Evolutionary conservation across 2,329 filamentous ascomycete species (phyloP).

Genomic region (Verticillium nonalfalfae): DNA sequence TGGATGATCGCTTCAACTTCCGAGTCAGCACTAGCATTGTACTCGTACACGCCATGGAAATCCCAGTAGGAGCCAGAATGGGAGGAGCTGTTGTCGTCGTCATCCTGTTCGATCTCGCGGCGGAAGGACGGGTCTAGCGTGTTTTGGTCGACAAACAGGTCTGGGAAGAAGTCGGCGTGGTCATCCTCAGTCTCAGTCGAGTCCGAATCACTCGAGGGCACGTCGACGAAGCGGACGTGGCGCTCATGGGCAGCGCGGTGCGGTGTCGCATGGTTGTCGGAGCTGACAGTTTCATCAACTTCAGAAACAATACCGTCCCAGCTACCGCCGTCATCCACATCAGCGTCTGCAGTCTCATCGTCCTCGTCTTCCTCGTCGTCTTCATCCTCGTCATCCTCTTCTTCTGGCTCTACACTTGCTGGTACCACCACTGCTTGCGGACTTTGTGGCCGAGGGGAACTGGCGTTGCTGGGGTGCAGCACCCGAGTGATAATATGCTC

Average conservation of each 20-base stretch:
- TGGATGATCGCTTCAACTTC: slow-evolving; percentile 35
- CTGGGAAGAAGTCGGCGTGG: slow-evolving; percentile 61
- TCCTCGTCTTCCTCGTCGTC: slow-evolving; percentile 29
- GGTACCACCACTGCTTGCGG: not conserved
- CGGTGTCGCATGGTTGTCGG: slow-evolving; percentile 28
- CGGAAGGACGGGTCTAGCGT: slow-evolving; percentile 67
- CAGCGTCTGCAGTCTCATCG: slow-evolving; percentile 27
- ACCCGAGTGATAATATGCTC: slow-evolving; percentile 56
- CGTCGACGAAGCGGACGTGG: slow-evolving; percentile 68
- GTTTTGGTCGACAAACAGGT: slow-evolving; percentile 73
- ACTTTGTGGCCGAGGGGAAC: slow-evolving; percentile 46
- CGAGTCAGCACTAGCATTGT: slow-evolving; percentile 25
- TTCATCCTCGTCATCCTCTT: slow-evolving; percentile 29
- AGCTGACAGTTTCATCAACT: slow-evolving; percentile 34
- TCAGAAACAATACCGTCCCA: slow-evolving; percentile 52
- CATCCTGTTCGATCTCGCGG: slow-evolving; percentile 65
- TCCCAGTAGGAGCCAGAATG: slow-evolving; percentile 60
- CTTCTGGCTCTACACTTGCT: slow-evolving; percentile 29
- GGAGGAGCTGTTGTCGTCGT: slow-evolving; percentile 46
- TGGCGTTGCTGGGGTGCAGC: slow-evolving; percentile 26
- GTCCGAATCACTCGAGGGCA: slow-evolving; percentile 61
- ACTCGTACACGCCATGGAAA: slow-evolving; percentile 40
- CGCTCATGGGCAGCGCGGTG: slow-evolving; percentile 36
- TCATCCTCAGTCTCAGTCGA: slow-evolving; percentile 58
- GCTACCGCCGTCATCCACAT: slow-evolving; percentile 35